Evolutionary conservation across 108 stramenopile genomes (phyloP).

Genomic region (Chaetoceros muelleri): DNA sequence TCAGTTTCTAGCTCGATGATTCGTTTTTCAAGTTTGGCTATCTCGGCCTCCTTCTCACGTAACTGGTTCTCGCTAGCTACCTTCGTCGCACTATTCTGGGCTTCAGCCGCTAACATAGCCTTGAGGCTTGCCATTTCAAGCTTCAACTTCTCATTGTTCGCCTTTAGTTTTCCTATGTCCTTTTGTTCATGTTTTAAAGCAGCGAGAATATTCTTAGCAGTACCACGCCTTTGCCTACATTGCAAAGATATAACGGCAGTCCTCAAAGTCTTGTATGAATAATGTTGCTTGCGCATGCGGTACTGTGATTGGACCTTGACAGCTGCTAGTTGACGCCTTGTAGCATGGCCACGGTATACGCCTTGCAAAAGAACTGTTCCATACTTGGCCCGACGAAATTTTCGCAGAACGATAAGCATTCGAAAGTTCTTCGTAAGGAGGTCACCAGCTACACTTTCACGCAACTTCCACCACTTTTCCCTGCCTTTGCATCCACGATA

Average conservation of each 20-base stretch:
- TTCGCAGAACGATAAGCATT: conserved; percentile 50
- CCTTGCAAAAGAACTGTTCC: conserved; percentile 66
- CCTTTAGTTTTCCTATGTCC: conserved; percentile 77
- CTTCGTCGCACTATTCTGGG: conserved; percentile 54
- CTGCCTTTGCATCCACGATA: conserved; percentile 81
- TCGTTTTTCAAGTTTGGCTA: conserved; percentile 57
- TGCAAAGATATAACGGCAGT: conserved; percentile 69
- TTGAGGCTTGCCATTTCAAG: conserved; percentile 86
- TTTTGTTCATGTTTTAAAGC: conserved; percentile 72
- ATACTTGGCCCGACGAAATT: conserved; percentile 31
- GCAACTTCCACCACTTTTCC: conserved; percentile 68
- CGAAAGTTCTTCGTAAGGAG: conserved; percentile 76
- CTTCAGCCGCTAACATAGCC: conserved; percentile 83
- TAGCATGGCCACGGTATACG: conserved; percentile 49
- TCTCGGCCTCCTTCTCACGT: conserved; percentile 55
- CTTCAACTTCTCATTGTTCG: conserved; percentile 81
- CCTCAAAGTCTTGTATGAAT: conserved; percentile 37
- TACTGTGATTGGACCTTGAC: conserved; percentile 52
- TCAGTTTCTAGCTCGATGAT: conserved; percentile 61
- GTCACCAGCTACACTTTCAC: conserved; percentile 61
- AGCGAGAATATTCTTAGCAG: conserved; percentile 44
- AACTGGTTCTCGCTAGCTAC: conserved; percentile 39
- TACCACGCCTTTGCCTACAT: conserved; percentile 41
- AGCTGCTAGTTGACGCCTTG: conserved; percentile 41
- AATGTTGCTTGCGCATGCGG: conserved; percentile 35